These are phyloP conservation scores for Chromera velia DNA, from an alignment of 73 alveolate genomes.

Conservation along the genomic window DNA sequence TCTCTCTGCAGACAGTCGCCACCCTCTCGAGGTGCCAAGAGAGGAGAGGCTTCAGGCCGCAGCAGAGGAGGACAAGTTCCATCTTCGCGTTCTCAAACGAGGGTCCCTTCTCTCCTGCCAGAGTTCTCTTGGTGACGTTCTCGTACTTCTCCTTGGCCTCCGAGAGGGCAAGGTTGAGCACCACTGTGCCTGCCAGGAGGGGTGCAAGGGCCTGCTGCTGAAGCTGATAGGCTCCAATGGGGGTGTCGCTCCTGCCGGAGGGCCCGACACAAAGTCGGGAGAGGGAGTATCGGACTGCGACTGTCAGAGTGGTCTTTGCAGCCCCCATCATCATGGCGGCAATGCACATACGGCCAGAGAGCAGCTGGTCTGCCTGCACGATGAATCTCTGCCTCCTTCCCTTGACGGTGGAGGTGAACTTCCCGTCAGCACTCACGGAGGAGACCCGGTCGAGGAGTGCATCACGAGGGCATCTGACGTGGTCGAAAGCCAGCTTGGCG, in stretches of 20 bases:
- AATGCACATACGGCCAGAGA: slow-evolving; percentile 58
- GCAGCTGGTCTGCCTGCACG: slow-evolving; percentile 53
- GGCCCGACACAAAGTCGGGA: slow-evolving; percentile 49
- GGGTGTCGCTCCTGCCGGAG: slow-evolving; percentile 55
- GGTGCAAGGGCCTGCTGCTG: slow-evolving; percentile 53
- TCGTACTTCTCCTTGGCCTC: slow-evolving; percentile 46
- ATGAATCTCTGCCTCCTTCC: slow-evolving; percentile 52
- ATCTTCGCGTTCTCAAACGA: slow-evolving; percentile 16
- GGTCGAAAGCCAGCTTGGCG: neutral
- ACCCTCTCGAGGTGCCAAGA: slow-evolving; percentile 51
- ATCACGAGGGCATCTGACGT: slow-evolving; percentile 54
- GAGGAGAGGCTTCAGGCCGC: slow-evolving; percentile 55
- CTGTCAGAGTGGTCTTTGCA: slow-evolving; percentile 39
- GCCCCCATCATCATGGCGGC: slow-evolving; percentile 51
- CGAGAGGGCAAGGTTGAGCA: slow-evolving; percentile 45
- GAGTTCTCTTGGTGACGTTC: slow-evolving; percentile 2
- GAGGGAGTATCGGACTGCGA: slow-evolving; percentile 43
- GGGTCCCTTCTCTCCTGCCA: neutral
- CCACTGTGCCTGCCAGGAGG: slow-evolving; percentile 48
- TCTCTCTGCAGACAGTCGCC: slow-evolving; percentile 50
- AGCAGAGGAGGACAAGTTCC: slow-evolving; percentile 48
- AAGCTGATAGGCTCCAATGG: slow-evolving; percentile 50
- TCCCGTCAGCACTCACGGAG: slow-evolving; percentile 50
- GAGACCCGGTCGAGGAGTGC: slow-evolving; percentile 48
- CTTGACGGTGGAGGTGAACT: slow-evolving; percentile 33